Evolutionary conservation across 768 basidiomycete genomes (phyloP).

Genomic region (Pulveroboletus sp.): DNA sequence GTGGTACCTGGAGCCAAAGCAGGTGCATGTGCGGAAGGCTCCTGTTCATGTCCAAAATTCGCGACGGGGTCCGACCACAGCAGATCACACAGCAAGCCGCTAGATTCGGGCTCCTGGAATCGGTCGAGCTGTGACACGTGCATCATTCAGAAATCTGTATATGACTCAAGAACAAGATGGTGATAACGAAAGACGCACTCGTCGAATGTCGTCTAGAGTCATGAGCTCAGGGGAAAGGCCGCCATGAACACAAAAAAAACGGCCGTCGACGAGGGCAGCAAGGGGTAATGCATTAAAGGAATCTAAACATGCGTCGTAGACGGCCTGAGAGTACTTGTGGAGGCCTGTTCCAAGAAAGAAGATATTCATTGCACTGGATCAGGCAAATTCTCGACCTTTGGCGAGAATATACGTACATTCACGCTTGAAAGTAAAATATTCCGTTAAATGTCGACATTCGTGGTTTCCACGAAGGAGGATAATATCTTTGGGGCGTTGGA

Average conservation of each 20-base stretch:
- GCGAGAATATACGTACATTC: constrained; percentile 63
- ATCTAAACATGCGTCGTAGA: constrained; percentile 90
- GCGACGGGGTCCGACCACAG: constrained; percentile 94
- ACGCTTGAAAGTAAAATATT: constrained; percentile 97
- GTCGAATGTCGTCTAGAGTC: constrained; percentile 67
- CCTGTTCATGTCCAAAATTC: constrained; percentile 81
- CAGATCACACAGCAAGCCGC: constrained; percentile 88
- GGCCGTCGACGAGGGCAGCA: constrained; percentile 86
- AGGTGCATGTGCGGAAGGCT: constrained; percentile 45
- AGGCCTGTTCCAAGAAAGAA: constrained; percentile 20
- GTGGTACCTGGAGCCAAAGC: constrained; percentile 52
- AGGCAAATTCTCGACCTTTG: constrained; percentile 1
- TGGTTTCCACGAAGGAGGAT: constrained; percentile 91
- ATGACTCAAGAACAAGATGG: neutral
- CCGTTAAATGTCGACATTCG: constrained; percentile 94
- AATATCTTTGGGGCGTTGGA: constrained; percentile 80
- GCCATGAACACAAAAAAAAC: constrained; percentile 97
- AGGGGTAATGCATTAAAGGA: constrained; percentile 90
- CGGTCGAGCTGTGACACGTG: constrained; percentile 67
- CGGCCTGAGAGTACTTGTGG: constrained; percentile 32
- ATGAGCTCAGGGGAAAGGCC: constrained; percentile 87
- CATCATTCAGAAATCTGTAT: constrained; percentile 4
- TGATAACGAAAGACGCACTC: constrained; percentile 38
- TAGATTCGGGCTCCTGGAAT: constrained; percentile 89
- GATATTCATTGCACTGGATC: constrained; percentile 5